These are phyloP conservation scores for Echinochloa phyllopogon DNA, from an alignment of 176 grass and related monocot species.

Conservation along the genomic window DNA sequence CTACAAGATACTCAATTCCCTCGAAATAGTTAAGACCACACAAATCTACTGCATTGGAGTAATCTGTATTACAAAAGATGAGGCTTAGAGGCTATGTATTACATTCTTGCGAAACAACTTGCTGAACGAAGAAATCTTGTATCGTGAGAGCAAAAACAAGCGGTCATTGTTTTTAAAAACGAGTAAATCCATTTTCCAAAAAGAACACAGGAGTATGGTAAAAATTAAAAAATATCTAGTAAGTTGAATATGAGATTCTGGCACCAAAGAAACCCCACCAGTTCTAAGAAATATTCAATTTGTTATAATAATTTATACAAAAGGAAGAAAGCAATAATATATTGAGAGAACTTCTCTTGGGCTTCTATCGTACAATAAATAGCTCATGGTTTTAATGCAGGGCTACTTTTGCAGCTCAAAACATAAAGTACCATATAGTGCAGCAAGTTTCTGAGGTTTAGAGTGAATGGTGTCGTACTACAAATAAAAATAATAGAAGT, in stretches of 20 bases:
- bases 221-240: neutral
- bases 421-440: neutral
- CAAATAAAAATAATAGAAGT: constrained; percentile 8
- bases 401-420: constrained; percentile 10
- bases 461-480: neutral
- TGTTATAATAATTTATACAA: neutral
- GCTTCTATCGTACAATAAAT: neutral
- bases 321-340: neutral
- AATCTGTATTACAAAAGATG: constrained; percentile 1
- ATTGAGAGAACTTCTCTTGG: constrained; percentile 10
- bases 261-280: constrained; percentile 1
- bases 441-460: neutral
- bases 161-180: neutral
- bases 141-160: neutral
- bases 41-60: neutral
- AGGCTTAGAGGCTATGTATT: constrained; percentile 8
- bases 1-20: neutral
- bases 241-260: neutral
- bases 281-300: neutral
- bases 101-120: constrained; percentile 14
- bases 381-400: neutral
- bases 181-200: neutral
- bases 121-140: neutral
- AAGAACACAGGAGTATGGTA: neutral
- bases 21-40: neutral